These are phyloP conservation scores for Lepidopterella palustris DNA, from an alignment of 495 filamentous ascomycete genomes.

Conservation along the genomic window DNA sequence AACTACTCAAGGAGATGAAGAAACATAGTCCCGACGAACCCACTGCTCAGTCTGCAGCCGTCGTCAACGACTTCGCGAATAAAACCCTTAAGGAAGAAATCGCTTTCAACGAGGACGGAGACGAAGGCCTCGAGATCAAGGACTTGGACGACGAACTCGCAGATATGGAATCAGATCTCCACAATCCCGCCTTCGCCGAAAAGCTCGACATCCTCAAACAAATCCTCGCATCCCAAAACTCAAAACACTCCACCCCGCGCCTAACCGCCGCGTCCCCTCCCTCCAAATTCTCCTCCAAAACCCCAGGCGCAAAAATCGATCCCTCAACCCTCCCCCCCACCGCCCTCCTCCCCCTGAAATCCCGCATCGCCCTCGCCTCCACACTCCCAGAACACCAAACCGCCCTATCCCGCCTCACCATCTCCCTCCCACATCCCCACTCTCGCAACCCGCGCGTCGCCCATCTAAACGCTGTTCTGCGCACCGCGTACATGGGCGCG, in stretches of 20 bases:
- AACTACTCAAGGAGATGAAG: no score
- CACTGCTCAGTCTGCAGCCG: not conserved
- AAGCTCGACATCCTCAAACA: no score
- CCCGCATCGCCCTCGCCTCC: conserved; percentile 12
- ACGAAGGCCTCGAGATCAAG: not conserved
- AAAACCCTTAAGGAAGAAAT: not conserved
- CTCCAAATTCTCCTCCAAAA: no score
- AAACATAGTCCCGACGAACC: no score
- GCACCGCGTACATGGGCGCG: conserved; percentile 17
- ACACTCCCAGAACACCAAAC: conserved; percentile 22
- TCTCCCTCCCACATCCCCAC: conserved; percentile 14
- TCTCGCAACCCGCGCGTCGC: conserved; percentile 18
- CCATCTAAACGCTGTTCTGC: conserved; percentile 3
- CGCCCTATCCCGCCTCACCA: conserved; percentile 14
- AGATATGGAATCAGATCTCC: no score
- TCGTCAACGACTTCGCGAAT: not conserved
- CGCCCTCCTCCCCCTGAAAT: conserved; percentile 2
- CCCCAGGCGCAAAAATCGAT: no score
- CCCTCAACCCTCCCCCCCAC: not conserved
- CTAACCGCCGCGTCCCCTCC: no score
- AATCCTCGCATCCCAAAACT: no score
- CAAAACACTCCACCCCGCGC: no score
- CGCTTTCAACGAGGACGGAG: not conserved
- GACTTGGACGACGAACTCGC: not conserved
- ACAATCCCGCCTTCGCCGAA: no score